These are phyloP conservation scores for Candida loeiensis DNA, from an alignment of 805 yeast genomes.

Conservation along the genomic window DNA sequence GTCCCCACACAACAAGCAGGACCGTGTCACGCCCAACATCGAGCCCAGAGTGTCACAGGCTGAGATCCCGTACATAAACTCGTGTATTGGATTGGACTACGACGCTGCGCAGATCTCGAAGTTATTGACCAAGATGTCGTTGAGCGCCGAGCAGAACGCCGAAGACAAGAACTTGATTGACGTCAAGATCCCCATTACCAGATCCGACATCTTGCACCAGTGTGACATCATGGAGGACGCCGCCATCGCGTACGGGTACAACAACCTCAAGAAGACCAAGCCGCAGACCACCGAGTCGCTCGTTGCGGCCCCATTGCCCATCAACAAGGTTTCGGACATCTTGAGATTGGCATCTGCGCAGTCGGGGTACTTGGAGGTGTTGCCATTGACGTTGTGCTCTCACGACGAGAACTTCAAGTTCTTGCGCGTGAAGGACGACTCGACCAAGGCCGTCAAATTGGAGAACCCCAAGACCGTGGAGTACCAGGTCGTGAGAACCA, in stretches of 20 bases:
- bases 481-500: slow-evolving; percentile 96
- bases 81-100: slow-evolving; percentile 82
- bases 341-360: slow-evolving; percentile 87
- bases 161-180: slow-evolving; percentile 49
- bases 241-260: slow-evolving; percentile 93
- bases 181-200: slow-evolving; percentile 83
- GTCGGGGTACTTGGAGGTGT: slow-evolving; percentile 92
- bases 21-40: slow-evolving; percentile 74
- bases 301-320: slow-evolving; percentile 83
- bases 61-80: slow-evolving; percentile 81
- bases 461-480: slow-evolving; percentile 96
- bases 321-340: slow-evolving; percentile 88
- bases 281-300: slow-evolving; percentile 69
- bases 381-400: slow-evolving; percentile 93
- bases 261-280: slow-evolving; percentile 74
- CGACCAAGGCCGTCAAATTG: slow-evolving; percentile 76
- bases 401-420: slow-evolving; percentile 95
- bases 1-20: slow-evolving; percentile 73
- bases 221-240: slow-evolving; percentile 99
- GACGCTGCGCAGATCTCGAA: slow-evolving; percentile 62
- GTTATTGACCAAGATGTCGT: slow-evolving; percentile 77
- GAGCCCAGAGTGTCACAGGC: slow-evolving; percentile 66
- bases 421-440: slow-evolving; percentile 70
- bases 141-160: slow-evolving; percentile 55
- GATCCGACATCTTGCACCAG: slow-evolving; percentile 93